Conservation (phyloP, 2,329 filamentous ascomycete species). For the Orbilia quercus region DNA sequence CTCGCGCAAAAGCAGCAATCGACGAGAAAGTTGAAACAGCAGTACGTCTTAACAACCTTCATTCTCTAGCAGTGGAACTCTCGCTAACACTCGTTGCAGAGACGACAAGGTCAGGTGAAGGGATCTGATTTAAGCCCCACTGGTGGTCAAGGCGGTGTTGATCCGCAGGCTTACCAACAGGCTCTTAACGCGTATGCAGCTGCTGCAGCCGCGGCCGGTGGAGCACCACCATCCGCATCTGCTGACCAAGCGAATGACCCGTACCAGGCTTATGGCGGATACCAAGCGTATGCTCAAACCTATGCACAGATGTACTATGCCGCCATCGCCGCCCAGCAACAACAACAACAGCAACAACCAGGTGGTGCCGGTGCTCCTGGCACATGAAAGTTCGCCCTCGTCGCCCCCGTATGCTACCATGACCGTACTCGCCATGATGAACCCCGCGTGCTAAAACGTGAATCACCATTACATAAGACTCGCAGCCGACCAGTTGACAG, state of each 20-base stretch:
- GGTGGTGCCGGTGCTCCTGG: constrained; percentile 42
- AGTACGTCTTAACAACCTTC: constrained; percentile 68
- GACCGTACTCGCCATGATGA: constrained; percentile 55
- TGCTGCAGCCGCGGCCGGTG: constrained; percentile 45
- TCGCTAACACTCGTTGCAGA: constrained; percentile 35
- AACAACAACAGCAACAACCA: constrained; percentile 56
- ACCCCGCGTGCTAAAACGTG: constrained; percentile 53
- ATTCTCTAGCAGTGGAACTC: background rate
- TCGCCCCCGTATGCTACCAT: constrained; percentile 43
- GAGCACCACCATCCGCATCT: constrained; percentile 33
- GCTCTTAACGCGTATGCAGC: constrained; percentile 49
- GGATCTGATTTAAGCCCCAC: constrained; percentile 31
- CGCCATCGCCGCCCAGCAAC: constrained; percentile 59
- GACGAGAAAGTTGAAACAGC: constrained; percentile 93
- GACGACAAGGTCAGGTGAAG: constrained; percentile 53
- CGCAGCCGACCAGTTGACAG: constrained; percentile 19
- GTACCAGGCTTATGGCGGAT: constrained; percentile 60
- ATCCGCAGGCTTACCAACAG: constrained; percentile 49
- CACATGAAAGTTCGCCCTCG: constrained; percentile 39
- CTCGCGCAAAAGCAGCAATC: constrained; percentile 82
- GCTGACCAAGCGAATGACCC: constrained; percentile 58
- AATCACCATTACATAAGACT: constrained; percentile 47
- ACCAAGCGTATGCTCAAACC: constrained; percentile 60
- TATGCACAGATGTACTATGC: constrained; percentile 61
- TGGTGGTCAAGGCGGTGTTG: constrained; percentile 26